phyloP scores from a whole-genome alignment of 139 green algal species.

The Astrephomene gubernaculifera region DNA sequence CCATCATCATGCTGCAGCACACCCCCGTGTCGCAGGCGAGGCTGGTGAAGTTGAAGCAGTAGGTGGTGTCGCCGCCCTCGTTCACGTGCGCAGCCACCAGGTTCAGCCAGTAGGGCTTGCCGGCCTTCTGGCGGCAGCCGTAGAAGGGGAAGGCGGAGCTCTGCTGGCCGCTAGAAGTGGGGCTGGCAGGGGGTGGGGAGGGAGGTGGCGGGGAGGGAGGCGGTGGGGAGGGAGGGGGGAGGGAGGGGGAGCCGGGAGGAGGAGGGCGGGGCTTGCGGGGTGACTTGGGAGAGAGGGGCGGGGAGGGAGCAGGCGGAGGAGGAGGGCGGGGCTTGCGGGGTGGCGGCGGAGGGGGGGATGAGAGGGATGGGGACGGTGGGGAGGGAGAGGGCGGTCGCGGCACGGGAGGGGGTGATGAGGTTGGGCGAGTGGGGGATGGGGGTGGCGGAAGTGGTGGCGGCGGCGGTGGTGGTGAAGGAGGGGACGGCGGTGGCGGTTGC shows the following conservation, averaged over 20 bases:
- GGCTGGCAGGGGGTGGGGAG: too few relatives aligned
- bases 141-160: slow-evolving; percentile 21
- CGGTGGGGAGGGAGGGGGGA: background rate
- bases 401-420: background rate
- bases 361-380: background rate
- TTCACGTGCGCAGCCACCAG: background rate
- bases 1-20: slow-evolving; percentile 11
- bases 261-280: background rate
- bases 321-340: background rate
- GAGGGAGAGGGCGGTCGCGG: background rate
- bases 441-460: background rate
- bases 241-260: too few relatives aligned
- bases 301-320: background rate
- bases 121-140: background rate
- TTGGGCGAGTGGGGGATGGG: background rate
- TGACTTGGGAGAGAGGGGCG: background rate
- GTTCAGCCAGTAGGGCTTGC: background rate
- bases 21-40: background rate
- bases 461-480: background rate
- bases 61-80: background rate
- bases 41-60: background rate
- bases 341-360: background rate
- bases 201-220: too few relatives aligned
- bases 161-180: background rate
- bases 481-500: background rate